Evolutionary conservation across 2,329 filamentous ascomycete species (phyloP), one percentile per base, ranked within the genome.

Genomic region (Akanthomyces dipterigenus): DNA sequence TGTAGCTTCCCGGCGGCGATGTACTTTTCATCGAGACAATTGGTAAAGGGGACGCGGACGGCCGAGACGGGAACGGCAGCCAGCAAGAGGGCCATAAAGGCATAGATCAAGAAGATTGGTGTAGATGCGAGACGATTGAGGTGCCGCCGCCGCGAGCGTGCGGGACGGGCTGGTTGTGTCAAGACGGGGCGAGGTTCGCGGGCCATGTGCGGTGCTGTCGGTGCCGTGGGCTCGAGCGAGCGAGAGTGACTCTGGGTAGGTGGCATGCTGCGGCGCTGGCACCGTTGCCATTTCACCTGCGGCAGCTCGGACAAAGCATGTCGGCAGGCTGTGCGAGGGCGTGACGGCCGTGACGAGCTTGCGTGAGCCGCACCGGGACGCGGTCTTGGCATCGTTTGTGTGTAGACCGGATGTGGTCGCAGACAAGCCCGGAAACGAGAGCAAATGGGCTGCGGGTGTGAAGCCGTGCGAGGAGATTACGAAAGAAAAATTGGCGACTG

Each of bases 31-130:
- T 80, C 74, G 34, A 97, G 80, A 76, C 93, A 99, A 75, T 97
- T 96, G n/a, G 88, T 81, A 74, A 96, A 95, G 62, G 85, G 79
- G 63, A 97, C 77, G 67, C 86, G 84, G 49, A 86, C 91, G 54
- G 89, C 90, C 45, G 77, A 72, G 28, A 75, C 78, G 9, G 83
- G 67, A 61, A 73, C 70, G 59, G 73, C 60, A 24, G 50, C 66
- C 59, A 80, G 64, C 50, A 82, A 63, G 50, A 78, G 57, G 20
- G 65, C 55, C 62, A 79, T 64, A 58, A 80, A 62, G 63, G 76
- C 55, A 49, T 66, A 63, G 45, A 66, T 59, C n/a, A 63, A 48
- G 36, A 64, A 40, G 16, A 49, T 26, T 45, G 56, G 58, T n/a
- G 53, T 18, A 2, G 36, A 9, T 36, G 38, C 9, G 31, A 45